Base-by-base conservation (phyloP, 176 grass and related monocot genomes). In the Typha latifolia region DNA sequence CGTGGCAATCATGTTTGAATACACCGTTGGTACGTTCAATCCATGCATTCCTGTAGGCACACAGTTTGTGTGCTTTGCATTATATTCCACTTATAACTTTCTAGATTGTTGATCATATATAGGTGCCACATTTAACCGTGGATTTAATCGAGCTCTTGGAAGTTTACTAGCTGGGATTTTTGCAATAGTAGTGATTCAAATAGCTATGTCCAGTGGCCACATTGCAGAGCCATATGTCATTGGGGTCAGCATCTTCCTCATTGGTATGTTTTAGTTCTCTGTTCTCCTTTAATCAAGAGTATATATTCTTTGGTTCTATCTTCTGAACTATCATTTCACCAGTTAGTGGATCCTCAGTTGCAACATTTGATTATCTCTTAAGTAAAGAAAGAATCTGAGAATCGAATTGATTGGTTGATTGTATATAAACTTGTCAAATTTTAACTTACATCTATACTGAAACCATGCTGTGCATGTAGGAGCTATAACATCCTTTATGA, bases 1-100 rank as follows among this genome's bases (percentile, higher is more conserved):
- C n/a, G 85, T 95, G 66, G 80, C 85, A 55, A 79, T 89, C 71
- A 89, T 95, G 90, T 89, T 89, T 23, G 90, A 95, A 81, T 95
- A 95, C 78, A 95, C 85, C n/a, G 85, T 95, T 26, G 90, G 90
- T 94, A 89, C 4, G 88, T 74, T 72, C 4, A 68, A 43, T 10
- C 37, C 37, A 43, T 10, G 37, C 5, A 9, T 9, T 43, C 37
- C 5, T 43, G 8, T 7, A 43, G 7, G 9, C 37, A 0, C 37
- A 43, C 8, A 43, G 37, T 43, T 43, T 43, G 37, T 43, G 37
- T 43, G 10, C 37, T 43, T 9, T 43, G 10, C 8, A 43, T 43
- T 9, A 43, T 43, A 43, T 43, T 43, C 37, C 37, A 43, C 7
- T 43, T 43, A 5, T 72, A 49, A 26, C 31, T 64, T 3, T 47